Conservation (phyloP, 345 rosid genomes). For the Corchorus capsularis region DNA sequence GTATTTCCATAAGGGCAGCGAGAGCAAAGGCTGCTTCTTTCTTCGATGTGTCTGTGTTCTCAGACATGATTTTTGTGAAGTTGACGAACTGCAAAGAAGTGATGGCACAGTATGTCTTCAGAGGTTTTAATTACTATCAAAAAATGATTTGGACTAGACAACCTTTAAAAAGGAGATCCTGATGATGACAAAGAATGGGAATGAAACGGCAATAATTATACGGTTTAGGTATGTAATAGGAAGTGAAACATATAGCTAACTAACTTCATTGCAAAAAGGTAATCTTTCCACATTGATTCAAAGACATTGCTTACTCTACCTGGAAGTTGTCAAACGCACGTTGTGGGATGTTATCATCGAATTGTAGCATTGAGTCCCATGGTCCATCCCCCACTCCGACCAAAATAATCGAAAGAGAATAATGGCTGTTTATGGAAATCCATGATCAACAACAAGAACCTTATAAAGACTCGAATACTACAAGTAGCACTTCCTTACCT, state of each 20-base stretch:
- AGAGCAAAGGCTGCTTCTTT: slow-evolving; percentile 93
- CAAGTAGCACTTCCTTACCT: slow-evolving; percentile 52
- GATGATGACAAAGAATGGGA: not conserved
- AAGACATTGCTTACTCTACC: slow-evolving; percentile 40
- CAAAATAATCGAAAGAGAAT: slow-evolving; percentile 84
- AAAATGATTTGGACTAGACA: not conserved
- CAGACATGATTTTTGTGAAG: slow-evolving; percentile 84
- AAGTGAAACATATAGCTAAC: slow-evolving; percentile 8
- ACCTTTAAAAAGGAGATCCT: not conserved
- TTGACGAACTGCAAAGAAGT: slow-evolving; percentile 72
- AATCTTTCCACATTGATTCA: not conserved
- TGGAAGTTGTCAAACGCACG: slow-evolving; percentile 94
- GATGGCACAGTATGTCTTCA: not conserved
- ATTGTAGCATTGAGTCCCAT: slow-evolving; percentile 88
- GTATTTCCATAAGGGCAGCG: slow-evolving; percentile 96
- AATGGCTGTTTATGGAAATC: slow-evolving; percentile 47
- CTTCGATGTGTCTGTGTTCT: slow-evolving; percentile 55
- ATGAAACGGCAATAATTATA: not conserved
- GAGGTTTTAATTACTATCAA: not conserved
- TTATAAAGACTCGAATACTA: slow-evolving; percentile 4
- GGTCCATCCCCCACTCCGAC: slow-evolving; percentile 99
- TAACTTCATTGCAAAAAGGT: slow-evolving; percentile 7
- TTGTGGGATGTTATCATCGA: slow-evolving; percentile 89
- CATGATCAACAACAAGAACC: slow-evolving; percentile 27
- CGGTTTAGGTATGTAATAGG: not conserved